Evolutionary conservation across 2,329 filamentous ascomycete species (phyloP).

Genomic region (Cercospora brassicicola): DNA sequence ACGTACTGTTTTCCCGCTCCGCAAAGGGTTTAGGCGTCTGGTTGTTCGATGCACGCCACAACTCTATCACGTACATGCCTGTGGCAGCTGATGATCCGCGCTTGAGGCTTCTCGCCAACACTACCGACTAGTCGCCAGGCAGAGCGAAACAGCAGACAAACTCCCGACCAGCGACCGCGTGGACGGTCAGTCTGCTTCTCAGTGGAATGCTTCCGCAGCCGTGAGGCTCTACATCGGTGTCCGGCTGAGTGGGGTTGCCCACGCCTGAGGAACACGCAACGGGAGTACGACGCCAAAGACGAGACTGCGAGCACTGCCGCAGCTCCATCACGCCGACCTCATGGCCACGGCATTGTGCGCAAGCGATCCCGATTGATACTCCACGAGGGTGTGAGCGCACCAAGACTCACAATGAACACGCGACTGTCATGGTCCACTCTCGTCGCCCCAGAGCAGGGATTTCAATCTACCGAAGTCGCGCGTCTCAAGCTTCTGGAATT

Average conservation of each 20-base stretch:
- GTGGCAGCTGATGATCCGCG: not conserved
- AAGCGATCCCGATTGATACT: not conserved
- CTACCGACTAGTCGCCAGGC: not conserved
- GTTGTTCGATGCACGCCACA: conserved; percentile 9
- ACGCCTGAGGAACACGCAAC: not conserved
- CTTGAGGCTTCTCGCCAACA: not conserved
- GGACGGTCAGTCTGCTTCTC: not conserved
- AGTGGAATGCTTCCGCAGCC: not conserved
- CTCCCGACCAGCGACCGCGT: not conserved
- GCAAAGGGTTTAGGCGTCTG: not conserved
- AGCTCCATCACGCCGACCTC: not conserved
- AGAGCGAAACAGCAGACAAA: not conserved
- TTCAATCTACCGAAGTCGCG: not conserved
- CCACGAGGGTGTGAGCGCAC: not conserved
- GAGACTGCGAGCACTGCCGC: not conserved
- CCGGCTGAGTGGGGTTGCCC: not conserved
- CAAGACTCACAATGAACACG: not conserved
- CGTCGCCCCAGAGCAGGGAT: not conserved
- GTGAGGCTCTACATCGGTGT: not conserved
- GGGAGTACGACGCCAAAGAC: not conserved
- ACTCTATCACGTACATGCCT: not conserved
- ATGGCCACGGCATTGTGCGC: not conserved
- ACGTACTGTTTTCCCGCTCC: not conserved
- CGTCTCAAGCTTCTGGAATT: not conserved
- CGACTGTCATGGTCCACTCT: not conserved